Evolutionary conservation across 2,329 filamentous ascomycete species (phyloP).

Genomic region (Calonectria ilicicola): DNA sequence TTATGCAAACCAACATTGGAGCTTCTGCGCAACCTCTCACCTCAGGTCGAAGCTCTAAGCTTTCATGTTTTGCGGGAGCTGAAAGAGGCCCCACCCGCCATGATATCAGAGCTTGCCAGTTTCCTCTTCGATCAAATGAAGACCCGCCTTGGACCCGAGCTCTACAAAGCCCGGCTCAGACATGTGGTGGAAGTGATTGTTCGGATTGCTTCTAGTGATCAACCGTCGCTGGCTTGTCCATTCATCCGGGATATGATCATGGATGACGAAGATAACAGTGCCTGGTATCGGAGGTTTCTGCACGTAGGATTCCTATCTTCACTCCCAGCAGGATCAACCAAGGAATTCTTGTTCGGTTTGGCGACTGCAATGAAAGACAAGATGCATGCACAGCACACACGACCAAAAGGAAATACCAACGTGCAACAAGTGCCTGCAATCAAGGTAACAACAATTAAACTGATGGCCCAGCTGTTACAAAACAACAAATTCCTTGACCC

Average conservation of each 20-base stretch:
- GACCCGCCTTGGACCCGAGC: constrained; percentile 21
- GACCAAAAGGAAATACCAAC: constrained; percentile 1
- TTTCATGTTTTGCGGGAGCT: constrained; percentile 29
- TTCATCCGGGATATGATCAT: constrained; percentile 47
- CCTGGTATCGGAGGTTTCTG: constrained; percentile 49
- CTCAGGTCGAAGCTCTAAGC: neutral
- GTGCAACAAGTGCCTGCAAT: constrained; percentile 33
- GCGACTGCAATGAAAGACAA: constrained; percentile 43
- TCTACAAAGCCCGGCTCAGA: constrained; percentile 25
- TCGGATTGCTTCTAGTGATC: constrained; percentile 42
- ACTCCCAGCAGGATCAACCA: constrained; percentile 41
- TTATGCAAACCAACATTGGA: constrained; percentile 18
- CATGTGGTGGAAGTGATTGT: constrained; percentile 35
- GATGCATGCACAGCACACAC: constrained; percentile 41
- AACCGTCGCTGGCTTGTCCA: constrained; percentile 44
- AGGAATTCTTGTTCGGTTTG: constrained; percentile 43
- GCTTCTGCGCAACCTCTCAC: neutral
- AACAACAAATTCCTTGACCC: constrained; percentile 42
- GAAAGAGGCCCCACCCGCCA: neutral
- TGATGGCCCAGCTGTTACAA: constrained; percentile 50
- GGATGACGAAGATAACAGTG: constrained; percentile 44
- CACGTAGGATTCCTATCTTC: constrained; percentile 40
- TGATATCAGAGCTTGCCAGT: constrained; percentile 32
- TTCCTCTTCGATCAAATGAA: constrained; percentile 36
- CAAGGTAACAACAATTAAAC: constrained; percentile 52